Evolutionary conservation across 768 basidiomycete genomes (phyloP), one percentile per base, ranked within the genome.

Genomic region (Hortiboletus flavorubellus): DNA sequence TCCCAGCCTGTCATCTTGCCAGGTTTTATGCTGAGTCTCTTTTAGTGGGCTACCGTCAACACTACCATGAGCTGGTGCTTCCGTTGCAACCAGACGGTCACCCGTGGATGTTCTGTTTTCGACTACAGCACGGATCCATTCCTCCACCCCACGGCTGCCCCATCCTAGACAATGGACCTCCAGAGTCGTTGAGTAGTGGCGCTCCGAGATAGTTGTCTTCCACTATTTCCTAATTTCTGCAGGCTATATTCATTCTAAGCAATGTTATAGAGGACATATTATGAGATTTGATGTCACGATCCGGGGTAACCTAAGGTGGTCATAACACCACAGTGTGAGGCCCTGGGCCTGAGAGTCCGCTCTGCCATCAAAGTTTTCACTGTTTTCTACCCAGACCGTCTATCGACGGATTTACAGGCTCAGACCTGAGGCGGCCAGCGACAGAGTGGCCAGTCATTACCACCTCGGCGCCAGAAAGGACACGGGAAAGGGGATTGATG

Each of bases 391-490:
- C 21, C 21, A 21, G 21, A 21, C 21, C 21, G 21, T 21, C 21
- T 21, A 21, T 21, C 21, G 21, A 21, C 21, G 21, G 21, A 21
- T 21, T 21, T 21, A 21, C 21, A 21, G 2, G 21, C 21, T 21
- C 21, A 21, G 21, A 21, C 21, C 21, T 21, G 21, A 21, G 21
- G 21, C 21, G 21, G 21, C 21, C 21, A 21, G 21, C 21, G 21
- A 21, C 21, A 21, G 21, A 21, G 21, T 21, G 21, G 21, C 21
- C 21, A 21, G 21, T 21, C 21, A 21, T 21, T 5, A 88, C 70
- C 4, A 73, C 81, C 64, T 90, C 83, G 16, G 83, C 87, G 54
- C 87, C 87, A 38, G 10, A 41, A 51, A 43, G 38, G 21, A 41
- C n/a, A 43, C 10, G 8, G 6, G 33, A 4, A 21, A 23, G 11